These are phyloP conservation scores for Annulohypoxylon stygium DNA, from an alignment of 495 filamentous ascomycete species.

Conservation along the genomic window DNA sequence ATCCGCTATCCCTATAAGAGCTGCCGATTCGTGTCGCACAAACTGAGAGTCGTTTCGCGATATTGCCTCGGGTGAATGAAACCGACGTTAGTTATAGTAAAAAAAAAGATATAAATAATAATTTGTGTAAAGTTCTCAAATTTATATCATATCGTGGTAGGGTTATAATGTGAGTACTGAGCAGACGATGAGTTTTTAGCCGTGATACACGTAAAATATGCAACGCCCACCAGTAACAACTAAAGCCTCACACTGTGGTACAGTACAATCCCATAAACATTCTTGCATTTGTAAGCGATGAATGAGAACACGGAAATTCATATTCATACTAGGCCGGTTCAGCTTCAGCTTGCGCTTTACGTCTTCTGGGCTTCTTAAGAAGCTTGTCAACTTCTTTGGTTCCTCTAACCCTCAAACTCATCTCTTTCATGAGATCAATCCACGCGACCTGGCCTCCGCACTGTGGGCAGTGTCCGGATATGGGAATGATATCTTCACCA, in stretches of 20 bases:
- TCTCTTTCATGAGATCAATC: constrained; percentile 83
- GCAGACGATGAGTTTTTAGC: not conserved
- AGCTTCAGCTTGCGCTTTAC: constrained; percentile 43
- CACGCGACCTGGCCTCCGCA: constrained; percentile 76
- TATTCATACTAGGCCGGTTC: constrained; percentile 14
- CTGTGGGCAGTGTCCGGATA: constrained; percentile 76
- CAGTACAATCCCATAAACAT: not conserved
- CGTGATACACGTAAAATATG: not conserved
- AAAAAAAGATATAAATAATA: not conserved
- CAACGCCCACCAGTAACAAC: not conserved
- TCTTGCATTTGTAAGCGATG: not conserved
- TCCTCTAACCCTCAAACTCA: constrained; percentile 77
- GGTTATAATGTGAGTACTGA: not conserved
- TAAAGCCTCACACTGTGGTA: not conserved
- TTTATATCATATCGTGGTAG: not conserved
- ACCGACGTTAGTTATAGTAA: not conserved
- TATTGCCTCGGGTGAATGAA: not conserved
- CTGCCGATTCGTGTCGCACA: constrained; percentile 31
- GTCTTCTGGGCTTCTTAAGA: constrained; percentile 66
- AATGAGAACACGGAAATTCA: too few relatives aligned
- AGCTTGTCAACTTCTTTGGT: constrained; percentile 73
- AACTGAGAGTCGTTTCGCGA: not conserved
- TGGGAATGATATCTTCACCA: constrained; percentile 71
- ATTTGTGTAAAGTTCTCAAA: not conserved
- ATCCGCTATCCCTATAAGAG: not conserved